phyloP scores from a whole-genome alignment of 2,329 filamentous ascomycete genomes.

The Helotiales sp. region DNA sequence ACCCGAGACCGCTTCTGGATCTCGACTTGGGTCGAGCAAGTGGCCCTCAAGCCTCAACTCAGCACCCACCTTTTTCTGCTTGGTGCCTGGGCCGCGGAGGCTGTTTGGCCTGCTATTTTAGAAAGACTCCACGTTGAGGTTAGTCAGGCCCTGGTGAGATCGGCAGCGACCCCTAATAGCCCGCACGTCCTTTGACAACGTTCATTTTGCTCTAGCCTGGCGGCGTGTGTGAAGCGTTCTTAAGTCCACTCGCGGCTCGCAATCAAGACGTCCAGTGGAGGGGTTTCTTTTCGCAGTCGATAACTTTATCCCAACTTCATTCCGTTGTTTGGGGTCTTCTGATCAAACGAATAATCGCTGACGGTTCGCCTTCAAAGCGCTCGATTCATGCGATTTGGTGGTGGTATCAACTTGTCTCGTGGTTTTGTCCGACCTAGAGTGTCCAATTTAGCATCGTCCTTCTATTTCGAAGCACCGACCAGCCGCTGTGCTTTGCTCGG shows the following conservation, averaged over 20 bases:
- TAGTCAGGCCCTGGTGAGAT: background rate
- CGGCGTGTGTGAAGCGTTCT: slow-evolving; percentile 11
- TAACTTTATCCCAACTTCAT: slow-evolving; percentile 27
- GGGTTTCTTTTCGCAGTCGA: slow-evolving; percentile 9
- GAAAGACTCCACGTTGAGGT: background rate
- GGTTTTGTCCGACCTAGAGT: background rate
- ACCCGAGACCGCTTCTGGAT: background rate
- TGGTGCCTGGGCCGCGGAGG: no score
- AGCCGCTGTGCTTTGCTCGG: slow-evolving; percentile 17
- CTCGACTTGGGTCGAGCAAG: background rate
- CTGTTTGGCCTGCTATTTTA: background rate
- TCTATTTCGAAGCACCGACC: slow-evolving; percentile 18
- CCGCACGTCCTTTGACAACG: slow-evolving; percentile 10
- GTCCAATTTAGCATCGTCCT: slow-evolving; percentile 3
- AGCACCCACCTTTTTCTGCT: background rate
- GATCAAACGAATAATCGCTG: slow-evolving; percentile 15
- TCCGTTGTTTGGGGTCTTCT: slow-evolving; percentile 2
- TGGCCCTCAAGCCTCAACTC: background rate
- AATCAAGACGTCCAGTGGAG: slow-evolving; percentile 6
- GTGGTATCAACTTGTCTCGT: background rate
- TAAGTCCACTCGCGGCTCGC: slow-evolving; percentile 9
- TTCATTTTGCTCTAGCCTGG: slow-evolving; percentile 1
- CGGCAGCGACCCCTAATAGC: background rate
- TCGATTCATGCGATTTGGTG: slow-evolving; percentile 24
- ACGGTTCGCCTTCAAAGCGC: slow-evolving; percentile 11